A percentile compares a stretch with the other conserved stretches of the same genome.
Evolutionary conservation across 2,329 filamentous ascomycete species (phyloP).

Genomic region (Mycocentrospora acerina): DNA sequence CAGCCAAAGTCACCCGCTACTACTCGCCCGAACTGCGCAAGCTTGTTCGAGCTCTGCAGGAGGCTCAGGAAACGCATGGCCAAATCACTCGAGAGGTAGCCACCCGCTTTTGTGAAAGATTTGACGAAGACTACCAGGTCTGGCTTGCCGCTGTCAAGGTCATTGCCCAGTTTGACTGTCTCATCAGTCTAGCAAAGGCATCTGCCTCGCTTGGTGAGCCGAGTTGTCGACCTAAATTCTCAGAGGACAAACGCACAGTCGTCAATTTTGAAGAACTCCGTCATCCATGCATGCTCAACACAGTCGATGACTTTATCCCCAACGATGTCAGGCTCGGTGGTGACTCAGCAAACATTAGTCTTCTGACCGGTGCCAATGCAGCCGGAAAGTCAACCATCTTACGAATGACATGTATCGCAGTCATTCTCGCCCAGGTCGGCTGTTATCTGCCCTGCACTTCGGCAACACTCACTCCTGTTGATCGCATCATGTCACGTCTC

Average conservation of each 20-base stretch:
- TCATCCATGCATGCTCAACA: constrained; percentile 90
- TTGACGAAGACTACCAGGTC: constrained; percentile 79
- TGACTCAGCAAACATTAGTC: constrained; percentile 75
- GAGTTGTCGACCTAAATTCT: constrained; percentile 84
- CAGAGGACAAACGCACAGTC: constrained; percentile 79
- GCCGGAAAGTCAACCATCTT: constrained; percentile 96
- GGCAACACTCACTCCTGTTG: constrained; percentile 83
- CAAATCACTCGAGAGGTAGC: constrained; percentile 89
- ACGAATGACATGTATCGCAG: constrained; percentile 93
- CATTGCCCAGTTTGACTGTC: constrained; percentile 87
- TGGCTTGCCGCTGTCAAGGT: constrained; percentile 93
- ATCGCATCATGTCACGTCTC: constrained; percentile 97
- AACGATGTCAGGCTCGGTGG: constrained; percentile 91
- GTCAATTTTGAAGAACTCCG: constrained; percentile 91
- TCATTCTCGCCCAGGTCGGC: constrained; percentile 96
- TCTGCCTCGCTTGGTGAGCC: constrained; percentile 82
- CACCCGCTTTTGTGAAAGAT: constrained; percentile 78
- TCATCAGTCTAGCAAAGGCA: constrained; percentile 89
- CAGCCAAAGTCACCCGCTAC: constrained; percentile 85
- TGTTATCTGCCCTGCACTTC: constrained; percentile 85
- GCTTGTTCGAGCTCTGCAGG: constrained; percentile 84
- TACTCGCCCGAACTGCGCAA: constrained; percentile 83
- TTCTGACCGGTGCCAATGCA: constrained; percentile 94
- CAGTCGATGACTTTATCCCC: constrained; percentile 91
- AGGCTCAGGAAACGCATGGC: constrained; percentile 89